Base-by-base conservation (phyloP, 129 eudicot species). In the Flaveria ramosissima region DNA sequence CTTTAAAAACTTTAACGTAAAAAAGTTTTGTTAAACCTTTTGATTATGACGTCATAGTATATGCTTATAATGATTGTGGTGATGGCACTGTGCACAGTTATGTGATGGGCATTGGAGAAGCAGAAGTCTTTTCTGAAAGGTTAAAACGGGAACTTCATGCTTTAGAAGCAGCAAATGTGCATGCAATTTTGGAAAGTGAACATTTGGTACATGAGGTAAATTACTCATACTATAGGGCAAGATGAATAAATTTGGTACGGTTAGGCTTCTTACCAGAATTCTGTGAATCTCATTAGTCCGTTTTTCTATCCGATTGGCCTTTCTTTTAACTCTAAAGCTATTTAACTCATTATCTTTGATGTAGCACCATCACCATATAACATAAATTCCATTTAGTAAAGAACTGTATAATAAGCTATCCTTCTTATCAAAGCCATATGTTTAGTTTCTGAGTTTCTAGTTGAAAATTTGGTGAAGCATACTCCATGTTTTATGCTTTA, bases 111-210 rank as follows among this genome's bases (percentile, higher is more conserved):
- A 60, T 81, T 51, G 84, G 84, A 7, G 84, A 90, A 81, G 84
- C 84, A 46, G 84, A 81, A 70, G 72, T 70, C 15, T 81, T 81
- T 61, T 76, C 84, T 2, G 84, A 81, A 70, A 68, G 81, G 77
- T 26, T 81, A 70, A 81, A 81, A 61, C 72, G 84, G 20, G 84
- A 81, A 61, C 84, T 81, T 75, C 81, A 75, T 61, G 84, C 84
- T 81, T 76, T 81, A 24, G 81, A 81, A 81, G 84, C 84, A 27
- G 84, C 84, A 57, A 81, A 81, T 27, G 84, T 81, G 47, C 84
- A 81, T 61, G 84, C 84, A 69, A 75, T 81, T 68, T 81, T 81
- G 77, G 84, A 75, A 76, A 76, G 81, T 46, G 77, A 81, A 48
- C 77, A 68, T 81, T 75, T 81, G 80, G 81, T 81, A 19, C 81